Evolutionary conservation across 139 green algal species (phyloP).

Genomic region (Chlorella sp.): DNA sequence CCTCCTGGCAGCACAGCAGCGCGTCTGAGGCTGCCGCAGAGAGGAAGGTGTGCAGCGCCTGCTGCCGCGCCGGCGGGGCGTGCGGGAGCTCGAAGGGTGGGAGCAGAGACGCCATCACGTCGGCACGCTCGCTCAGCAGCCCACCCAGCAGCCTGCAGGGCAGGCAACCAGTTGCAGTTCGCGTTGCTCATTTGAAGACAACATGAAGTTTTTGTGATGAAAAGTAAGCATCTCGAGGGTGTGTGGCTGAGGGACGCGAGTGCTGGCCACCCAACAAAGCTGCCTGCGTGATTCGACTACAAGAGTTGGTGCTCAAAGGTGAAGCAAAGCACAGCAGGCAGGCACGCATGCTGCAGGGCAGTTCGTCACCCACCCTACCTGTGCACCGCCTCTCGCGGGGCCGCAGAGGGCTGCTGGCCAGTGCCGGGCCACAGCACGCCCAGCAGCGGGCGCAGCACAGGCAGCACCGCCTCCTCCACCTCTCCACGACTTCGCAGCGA

Average conservation of each 20-base stretch:
- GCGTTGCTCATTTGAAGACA: too few relatives aligned
- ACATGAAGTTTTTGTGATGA: too few relatives aligned
- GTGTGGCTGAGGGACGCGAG: neutral
- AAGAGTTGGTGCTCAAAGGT: neutral
- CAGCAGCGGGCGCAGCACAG: neutral
- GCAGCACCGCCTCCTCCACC: neutral
- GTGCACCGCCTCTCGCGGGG: neutral
- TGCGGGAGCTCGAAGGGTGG: neutral
- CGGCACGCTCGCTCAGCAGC: neutral
- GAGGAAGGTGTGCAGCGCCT: constrained; percentile 2
- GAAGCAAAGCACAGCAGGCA: neutral
- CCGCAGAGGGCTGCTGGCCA: neutral
- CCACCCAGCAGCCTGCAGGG: constrained; percentile 14
- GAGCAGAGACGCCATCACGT: neutral
- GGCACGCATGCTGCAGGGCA: neutral
- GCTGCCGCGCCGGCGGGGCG: neutral
- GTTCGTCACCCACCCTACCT: neutral
- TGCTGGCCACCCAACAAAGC: neutral
- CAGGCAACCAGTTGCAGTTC: too few relatives aligned
- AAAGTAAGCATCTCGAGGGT: too few relatives aligned
- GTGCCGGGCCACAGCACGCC: neutral
- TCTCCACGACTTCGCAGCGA: neutral
- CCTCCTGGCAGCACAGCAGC: constrained; percentile 11
- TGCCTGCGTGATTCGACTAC: neutral
- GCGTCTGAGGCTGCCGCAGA: neutral